Evolutionary conservation across 192 early-diverging fungal species (phyloP), one percentile per base, ranked within the genome.

Genomic region (Coemansia pectinata): DNA sequence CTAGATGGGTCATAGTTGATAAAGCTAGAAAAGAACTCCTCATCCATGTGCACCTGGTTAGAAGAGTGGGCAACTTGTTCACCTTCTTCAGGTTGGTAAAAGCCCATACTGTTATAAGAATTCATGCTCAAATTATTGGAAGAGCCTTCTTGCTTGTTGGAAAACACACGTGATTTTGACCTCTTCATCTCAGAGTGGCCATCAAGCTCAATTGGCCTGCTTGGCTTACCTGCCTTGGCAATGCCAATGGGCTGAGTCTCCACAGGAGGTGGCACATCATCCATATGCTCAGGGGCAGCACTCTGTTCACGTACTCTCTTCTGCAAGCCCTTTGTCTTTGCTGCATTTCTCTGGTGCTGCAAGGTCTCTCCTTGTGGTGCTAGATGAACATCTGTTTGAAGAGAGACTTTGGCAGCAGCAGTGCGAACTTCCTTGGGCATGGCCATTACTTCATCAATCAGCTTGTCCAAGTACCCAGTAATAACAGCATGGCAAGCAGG

Each of bases 11-110:
- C 74, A 57, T 57, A 66, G 64, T 81, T 72, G 44, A 81, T 58
- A 76, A 81, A 76, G 36, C 72, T 70, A n/a, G 62, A 63, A 39
- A 81, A 73, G n/a, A 72, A 61, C 36, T 68, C 72, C 15, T 81
- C 78, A n/a, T 81, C 73, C 1, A 61, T 48, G 11, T 57, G 70
- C 4, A 15, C 21, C 50, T 58, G 66, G 7, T 65, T 39, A 19
- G 47, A 38, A 11, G 29, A 11, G 14, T 15, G 31, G 3, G 58
- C 33, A 17, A 29, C n/a, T 27, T 29, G 41, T 19, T 40, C n/a
- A 48, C 27, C 19, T 25, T 60, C 67, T 19, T 33, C 33, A n/a
- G 57, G n/a, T 15, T 62, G 59, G 12, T 40, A 23, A 2, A 25
- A 2, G 19, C 10, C 19, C n/a, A 23, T 10, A 21, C 59, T 40